Evolutionary conservation across 352 stramenopile genomes (phyloP), one percentile per base, ranked within the genome.

Genomic region (Phytophthora hybrid): DNA sequence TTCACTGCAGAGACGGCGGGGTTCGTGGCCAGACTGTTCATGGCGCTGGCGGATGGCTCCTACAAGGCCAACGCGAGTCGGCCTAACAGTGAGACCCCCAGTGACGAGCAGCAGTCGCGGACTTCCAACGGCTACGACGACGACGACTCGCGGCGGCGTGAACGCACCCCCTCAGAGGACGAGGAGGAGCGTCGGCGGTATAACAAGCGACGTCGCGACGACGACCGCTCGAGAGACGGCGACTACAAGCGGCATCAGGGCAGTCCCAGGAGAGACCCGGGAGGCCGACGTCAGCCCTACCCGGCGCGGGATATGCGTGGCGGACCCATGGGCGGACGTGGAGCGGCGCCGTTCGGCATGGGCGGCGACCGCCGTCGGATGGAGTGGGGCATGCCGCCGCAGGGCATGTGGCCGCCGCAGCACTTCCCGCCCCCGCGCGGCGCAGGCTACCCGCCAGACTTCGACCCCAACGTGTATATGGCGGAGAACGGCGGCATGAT

Each of bases 1-100:
- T 41, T 39, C 34, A 16, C 4, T 47, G 5, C 63, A 95, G 90
- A 96, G 67, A 96, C 90, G 37, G 44, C 60, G 8, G 83, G 76
- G 14, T 96, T 96, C 72, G 90, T 96, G 18, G 75, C 44, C 54
- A 87, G 84, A 31, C 71, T 96, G 47, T 95, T 96, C 68, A 81
- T 81, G 37, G 82, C 88, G 31, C 56, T 96, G 1, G 79, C 84
- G 14, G 87, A 80, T 13, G 85, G 85, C 4, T 82, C 84, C 18
- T 96, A 94, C 63, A 87, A 88, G 39, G 54, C 67, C 16, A 71
- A 72, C 10, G 47, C 66, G 11, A 70, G 46, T 68, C 62, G 34
- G 16, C 31, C 57, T 29, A 70, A 63, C 8, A 66, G 31, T 9
- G 55, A 66, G 29, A 44, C 21, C 6, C 47, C 60, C n/a, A 69